Base-by-base conservation (phyloP, 2,329 filamentous ascomycete species). In the Conoideocrella luteorostrata region DNA sequence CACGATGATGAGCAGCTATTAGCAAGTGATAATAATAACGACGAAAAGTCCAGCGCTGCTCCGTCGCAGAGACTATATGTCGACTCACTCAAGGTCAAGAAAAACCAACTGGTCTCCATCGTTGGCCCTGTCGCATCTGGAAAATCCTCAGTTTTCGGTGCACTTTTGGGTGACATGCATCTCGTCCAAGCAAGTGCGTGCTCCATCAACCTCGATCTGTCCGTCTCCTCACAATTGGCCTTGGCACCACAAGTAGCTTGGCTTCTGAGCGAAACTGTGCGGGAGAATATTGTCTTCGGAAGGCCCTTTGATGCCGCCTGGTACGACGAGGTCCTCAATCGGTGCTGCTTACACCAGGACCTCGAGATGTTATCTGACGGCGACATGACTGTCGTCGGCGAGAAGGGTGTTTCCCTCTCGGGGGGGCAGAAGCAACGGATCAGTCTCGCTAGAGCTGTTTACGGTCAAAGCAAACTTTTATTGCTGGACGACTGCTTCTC, bases 341-440 rank as follows among this genome's bases (percentile, higher is more conserved):
- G 80, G 9, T 84, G 80, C 54, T 80, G 80, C 2, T 63, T 85
- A 10, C 65, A 71, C 13, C 71, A 76, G 1, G 89, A 95, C 60
- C 70, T 95, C 11, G 78, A 89, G 48, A 90, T 94, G 32, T 74
- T 95, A 4, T 87, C 94, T 59, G 79, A 80, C 47, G 89, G 89
- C 28, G 89, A 95, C 58, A 78, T 89, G 64, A 95, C 89, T 0
- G 67, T 93, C 29, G 88, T 95, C 23, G 89, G 89, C 39, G 89
- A 95, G 61, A 95, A 93, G 63, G 89, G 89, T 32, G 91, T 95
- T 46, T 88, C 88, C 26, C 75, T 95, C 11, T 95, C 89, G 3
- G 89, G 89, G 46, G 89, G 89, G 7, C 89, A 95, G 64, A 95
- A 95, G 64, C 88, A 95, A 62, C 81, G 89, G 42, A 94, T 95